These are phyloP conservation scores for Balansia obtecta DNA, from an alignment of 2,329 filamentous ascomycete genomes.

Conservation along the genomic window DNA sequence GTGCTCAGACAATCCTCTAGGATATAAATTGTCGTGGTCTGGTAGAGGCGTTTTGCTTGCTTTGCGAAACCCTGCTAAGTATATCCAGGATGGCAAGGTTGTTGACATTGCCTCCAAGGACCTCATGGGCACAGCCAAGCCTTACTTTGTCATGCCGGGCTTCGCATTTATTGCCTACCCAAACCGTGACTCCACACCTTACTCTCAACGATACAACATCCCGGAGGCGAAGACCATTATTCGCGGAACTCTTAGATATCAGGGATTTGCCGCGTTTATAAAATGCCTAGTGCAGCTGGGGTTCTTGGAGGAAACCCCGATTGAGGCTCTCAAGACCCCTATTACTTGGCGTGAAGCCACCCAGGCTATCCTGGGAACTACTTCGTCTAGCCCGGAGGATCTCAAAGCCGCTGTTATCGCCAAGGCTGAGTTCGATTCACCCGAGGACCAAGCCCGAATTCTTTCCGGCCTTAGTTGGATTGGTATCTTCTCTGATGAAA, in stretches of 20 bases:
- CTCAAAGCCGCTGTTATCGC: slow-evolving; percentile 60
- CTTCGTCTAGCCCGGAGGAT: slow-evolving; percentile 53
- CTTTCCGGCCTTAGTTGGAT: slow-evolving; percentile 62
- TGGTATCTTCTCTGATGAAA: slow-evolving; percentile 36
- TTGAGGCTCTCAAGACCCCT: slow-evolving; percentile 41
- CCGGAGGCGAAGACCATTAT: slow-evolving; percentile 86
- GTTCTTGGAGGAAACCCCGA: slow-evolving; percentile 64
- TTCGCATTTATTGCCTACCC: slow-evolving; percentile 87
- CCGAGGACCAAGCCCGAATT: slow-evolving; percentile 57
- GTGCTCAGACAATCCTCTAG: slow-evolving; percentile 70
- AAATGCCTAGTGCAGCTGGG: slow-evolving; percentile 78
- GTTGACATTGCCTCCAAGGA: slow-evolving; percentile 42
- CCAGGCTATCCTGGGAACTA: slow-evolving; percentile 59
- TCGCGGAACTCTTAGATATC: slow-evolving; percentile 44
- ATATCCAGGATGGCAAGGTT: slow-evolving; percentile 67
- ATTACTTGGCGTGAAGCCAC: slow-evolving; percentile 78
- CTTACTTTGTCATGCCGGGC: slow-evolving; percentile 73
- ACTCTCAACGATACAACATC: slow-evolving; percentile 82
- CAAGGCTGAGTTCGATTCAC: slow-evolving; percentile 60
- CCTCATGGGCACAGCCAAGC: slow-evolving; percentile 54
- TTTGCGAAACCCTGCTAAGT: slow-evolving; percentile 73
- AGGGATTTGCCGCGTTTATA: slow-evolving; percentile 85
- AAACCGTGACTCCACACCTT: slow-evolving; percentile 81
- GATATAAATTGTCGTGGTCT: slow-evolving; percentile 72
- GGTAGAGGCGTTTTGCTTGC: slow-evolving; percentile 79